Base-by-base conservation (phyloP, 1,284 basidiomycete genomes). In the Marasmius sp. region DNA sequence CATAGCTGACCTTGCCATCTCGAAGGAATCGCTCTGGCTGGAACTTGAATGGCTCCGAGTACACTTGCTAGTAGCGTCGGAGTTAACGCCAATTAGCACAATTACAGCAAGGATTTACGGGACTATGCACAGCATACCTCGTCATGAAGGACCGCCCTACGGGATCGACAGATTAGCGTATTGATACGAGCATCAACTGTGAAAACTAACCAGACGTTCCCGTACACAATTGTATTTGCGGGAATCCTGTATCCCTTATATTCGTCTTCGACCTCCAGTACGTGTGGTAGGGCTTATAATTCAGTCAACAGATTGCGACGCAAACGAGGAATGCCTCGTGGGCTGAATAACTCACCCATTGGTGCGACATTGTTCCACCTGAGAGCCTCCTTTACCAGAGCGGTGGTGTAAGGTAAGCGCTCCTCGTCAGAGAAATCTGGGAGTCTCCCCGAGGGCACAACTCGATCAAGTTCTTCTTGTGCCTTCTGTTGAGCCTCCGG, bases 171-270 rank as follows among this genome's bases (percentile, higher is more conserved):
- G 2, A 37, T 38, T 8, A 56, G 14, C 16, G 27, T 10, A 39
- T 34, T 33, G 6, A 18, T 14, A 20, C 20, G 18, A 37, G 14
- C 18, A 47, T 49, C 3, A n/a, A 27, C 3, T 8, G 9, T 48
- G 9, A 10, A 11, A 1, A 57, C 57, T 39, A 33, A 63, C 62
- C 62, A 60, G 20, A 57, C 50, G 37, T 60, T 60, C 11, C 52
- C 39, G n/a, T 60, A 49, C 1, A 63, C 56, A 9, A 57, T 22
- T 12, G 53, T 43, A 43, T 54, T 54, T 43, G 50, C 51, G 18
- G 62, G 62, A 45, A 63, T 48, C 10, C 59, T 43, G 57, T 57
- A 63, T 22, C 62, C 62, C 41, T 47, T 51, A 45, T 63, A 63
- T 37, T 60, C 39, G 48, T 63, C 62, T 39, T 63, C 58, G 48